Base-by-base conservation (phyloP, 441 rosid genomes). In the Rhodomyrtus psidioides region DNA sequence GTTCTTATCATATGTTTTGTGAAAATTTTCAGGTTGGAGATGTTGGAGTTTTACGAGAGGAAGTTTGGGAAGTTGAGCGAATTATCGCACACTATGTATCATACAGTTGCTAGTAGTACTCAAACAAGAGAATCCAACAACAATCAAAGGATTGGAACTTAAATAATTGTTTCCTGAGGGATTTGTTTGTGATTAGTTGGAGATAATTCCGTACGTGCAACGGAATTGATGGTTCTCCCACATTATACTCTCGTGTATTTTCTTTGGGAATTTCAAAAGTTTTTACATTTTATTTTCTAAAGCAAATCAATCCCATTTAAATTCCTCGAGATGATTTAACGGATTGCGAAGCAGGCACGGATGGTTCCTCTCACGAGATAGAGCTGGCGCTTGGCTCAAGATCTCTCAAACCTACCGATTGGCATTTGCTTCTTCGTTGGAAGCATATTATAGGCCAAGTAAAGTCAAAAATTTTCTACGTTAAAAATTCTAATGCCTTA, bases 21-120 rank as follows among this genome's bases (percentile, higher is more conserved):
- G 7, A 49, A 51, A 21, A 49, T 39, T 58, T 82, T 39, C 86
- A 89, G 91, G 90, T 83, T 85, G 12, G 90, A 90, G 7, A 79
- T 90, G 4, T 9, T 90, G 74, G 60, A 85, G 8, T 60, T 53
- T 26, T 91, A 90, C 65, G 91, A 91, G 79, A 55, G 70, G 0
- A 86, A 58, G 55, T 34, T 87, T 26, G 91, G 93, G 57, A 91
- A 90, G 86, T 84, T 90, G 51, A 87, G 91, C 51, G n/a, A 75
- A 49, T 75, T 49, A n/a, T 34, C 59, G 24, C 59, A 56, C 27
- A 56, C n/a, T n/a, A 56, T 56, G 59, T 56, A 56, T 56, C 59
- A 56, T 12, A 56, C 59, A 56, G 59, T 56, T 23, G 59, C n/a
- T 24, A 56, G 59, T 9, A 9, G n/a, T 54, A 54, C 55, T 9